Base-by-base conservation (phyloP, 2,329 filamentous ascomycete species). In the Xenoacremonium recifei region DNA sequence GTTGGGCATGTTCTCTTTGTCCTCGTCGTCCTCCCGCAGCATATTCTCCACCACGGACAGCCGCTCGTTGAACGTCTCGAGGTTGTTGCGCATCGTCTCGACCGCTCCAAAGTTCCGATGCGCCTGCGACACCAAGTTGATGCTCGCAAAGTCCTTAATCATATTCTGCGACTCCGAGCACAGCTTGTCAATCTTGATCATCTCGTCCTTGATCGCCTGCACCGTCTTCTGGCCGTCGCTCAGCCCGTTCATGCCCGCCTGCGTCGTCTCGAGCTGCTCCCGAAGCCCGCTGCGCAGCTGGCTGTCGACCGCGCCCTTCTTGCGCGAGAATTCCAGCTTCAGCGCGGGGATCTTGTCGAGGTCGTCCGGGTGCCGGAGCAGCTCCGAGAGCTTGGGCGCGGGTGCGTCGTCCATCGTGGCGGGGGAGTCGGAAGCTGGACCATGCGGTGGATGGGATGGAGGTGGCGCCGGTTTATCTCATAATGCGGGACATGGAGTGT, bases 111-210 rank as follows among this genome's bases (percentile, higher is more conserved):
- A 99, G 70, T 99, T 96, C 50, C 92, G 82, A 69, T 99, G 93
- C 53, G 95, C 93, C 68, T 96, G 89, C 41, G 92, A 92, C 40
- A 95, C 87, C 47, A 89, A 73, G 65, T 95, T 93, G 74, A 95
- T 93, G 61, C 89, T 89, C 25, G 87, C 85, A 67, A 99, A 97
- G 72, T 99, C 93, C 60, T 87, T 84, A 60, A 99, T 96, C 82
- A 96, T 96, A 63, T 89, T 89, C 72, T 97, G 92, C 40, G 91
- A 91, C 69, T 99, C 95, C 50, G 91, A 90, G 71, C 93, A 99
- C 51, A 99, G 80, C 70, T 89, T 90, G 72, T 99, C 93, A 59
- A 99, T 97, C 70, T 92, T 95, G 76, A 95, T 90, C 82, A 99
- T 93, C 72, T 99, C 93, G 54, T 97, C 92, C 67, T 95, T 96